Conservation (phyloP, 108 stramenopile genomes). For the Pseudonitzschia delicatissima region DNA sequence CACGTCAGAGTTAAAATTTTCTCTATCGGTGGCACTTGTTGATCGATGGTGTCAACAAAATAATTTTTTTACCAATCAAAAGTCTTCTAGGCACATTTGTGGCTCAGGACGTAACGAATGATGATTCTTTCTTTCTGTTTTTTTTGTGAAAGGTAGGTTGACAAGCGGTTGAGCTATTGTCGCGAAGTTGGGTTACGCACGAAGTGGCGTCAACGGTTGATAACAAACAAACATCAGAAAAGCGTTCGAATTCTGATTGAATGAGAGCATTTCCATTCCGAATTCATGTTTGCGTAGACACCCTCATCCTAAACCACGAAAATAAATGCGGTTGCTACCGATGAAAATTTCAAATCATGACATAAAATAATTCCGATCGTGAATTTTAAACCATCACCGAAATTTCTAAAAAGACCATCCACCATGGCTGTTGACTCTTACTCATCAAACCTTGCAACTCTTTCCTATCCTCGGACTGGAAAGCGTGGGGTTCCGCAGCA, state of each 20-base stretch:
- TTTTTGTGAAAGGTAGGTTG: background rate
- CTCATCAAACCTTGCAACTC: constrained; percentile 23
- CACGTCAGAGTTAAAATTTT: background rate
- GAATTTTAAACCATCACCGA: background rate
- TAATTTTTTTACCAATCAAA: background rate
- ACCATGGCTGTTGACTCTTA: constrained; percentile 1
- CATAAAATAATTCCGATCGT: background rate
- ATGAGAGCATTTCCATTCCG: constrained; percentile 3
- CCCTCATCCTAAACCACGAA: constrained; percentile 8
- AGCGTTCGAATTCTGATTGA: constrained; percentile 7
- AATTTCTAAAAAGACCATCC: background rate
- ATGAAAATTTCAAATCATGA: background rate
- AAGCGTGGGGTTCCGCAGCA: constrained; percentile 87
- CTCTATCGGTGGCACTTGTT: too few species aligned
- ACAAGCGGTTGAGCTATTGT: background rate
- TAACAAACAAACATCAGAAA: constrained; percentile 7
- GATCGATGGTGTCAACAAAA: background rate
- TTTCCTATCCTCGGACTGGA: constrained; percentile 70
- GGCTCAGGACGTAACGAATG: constrained; percentile 4
- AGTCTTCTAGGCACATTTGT: background rate
- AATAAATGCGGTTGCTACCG: background rate
- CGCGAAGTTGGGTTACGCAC: constrained; percentile 3
- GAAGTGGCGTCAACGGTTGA: constrained; percentile 5
- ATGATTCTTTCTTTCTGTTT: background rate
- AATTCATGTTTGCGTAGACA: background rate